Conservation (phyloP, 108 stramenopile species). For the Conticribra weissflogii region DNA sequence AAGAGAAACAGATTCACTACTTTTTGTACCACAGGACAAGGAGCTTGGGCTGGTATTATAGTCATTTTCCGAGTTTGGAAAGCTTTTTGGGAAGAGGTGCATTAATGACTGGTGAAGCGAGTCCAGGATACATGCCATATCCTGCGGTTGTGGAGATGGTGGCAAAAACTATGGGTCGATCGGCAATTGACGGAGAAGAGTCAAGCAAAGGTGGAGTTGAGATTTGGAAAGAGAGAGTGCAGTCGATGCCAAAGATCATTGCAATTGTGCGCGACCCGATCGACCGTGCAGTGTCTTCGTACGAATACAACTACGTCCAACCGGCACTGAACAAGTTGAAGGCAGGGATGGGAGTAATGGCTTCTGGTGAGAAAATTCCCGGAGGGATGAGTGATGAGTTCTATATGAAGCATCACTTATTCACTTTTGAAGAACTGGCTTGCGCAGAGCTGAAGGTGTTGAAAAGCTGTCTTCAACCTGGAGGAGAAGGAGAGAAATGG, state of each 20-base stretch:
- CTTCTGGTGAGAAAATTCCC: constrained; percentile 30
- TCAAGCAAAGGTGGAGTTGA: constrained; percentile 14
- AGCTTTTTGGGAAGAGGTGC: constrained; percentile 72
- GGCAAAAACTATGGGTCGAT: constrained; percentile 12
- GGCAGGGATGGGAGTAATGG: constrained; percentile 28
- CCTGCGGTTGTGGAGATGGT: constrained; percentile 37
- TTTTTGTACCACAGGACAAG: constrained; percentile 51
- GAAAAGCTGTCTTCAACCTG: constrained; percentile 55
- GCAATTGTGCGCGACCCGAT: constrained; percentile 77
- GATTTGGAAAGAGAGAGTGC: constrained; percentile 18
- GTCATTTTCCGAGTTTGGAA: constrained; percentile 71
- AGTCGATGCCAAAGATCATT: constrained; percentile 58
- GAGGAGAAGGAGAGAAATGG: constrained; percentile 47
- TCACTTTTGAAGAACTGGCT: constrained; percentile 79
- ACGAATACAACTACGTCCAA: constrained; percentile 78
- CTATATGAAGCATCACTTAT: constrained; percentile 59
- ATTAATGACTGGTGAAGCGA: constrained; percentile 87
- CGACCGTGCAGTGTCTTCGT: constrained; percentile 73
- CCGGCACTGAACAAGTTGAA: constrained; percentile 58
- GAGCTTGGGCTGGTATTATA: constrained; percentile 72
- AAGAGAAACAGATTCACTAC: constrained; percentile 83
- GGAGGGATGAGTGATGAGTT: constrained; percentile 43
- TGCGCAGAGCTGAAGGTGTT: constrained; percentile 69
- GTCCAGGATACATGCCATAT: constrained; percentile 79
- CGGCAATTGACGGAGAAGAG: not conserved